These are phyloP conservation scores for Aureobasidium sp. DNA, from an alignment of 2,329 filamentous ascomycete species.

Conservation along the genomic window DNA sequence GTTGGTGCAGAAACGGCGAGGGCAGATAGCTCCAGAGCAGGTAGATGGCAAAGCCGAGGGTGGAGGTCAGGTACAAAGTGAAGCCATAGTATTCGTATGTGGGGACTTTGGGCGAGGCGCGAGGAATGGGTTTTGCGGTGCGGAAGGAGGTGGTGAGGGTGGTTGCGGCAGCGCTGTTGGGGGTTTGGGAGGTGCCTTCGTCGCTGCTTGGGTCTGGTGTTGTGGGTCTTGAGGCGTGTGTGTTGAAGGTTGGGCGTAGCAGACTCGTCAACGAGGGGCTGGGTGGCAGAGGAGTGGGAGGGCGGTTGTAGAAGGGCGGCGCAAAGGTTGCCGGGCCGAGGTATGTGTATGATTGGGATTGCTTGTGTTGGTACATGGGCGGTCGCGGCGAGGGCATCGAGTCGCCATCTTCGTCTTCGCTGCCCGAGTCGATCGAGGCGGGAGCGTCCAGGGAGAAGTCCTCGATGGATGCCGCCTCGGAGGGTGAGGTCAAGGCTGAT, in stretches of 20 bases:
- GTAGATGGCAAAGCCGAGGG: conserved; percentile 66
- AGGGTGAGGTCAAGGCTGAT: conserved; percentile 27
- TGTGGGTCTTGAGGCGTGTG: conserved; percentile 63
- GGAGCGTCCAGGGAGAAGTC: conserved; percentile 27
- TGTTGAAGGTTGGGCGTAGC: conserved; percentile 61
- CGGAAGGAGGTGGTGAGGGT: conserved; percentile 47
- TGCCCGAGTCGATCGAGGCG: conserved; percentile 16
- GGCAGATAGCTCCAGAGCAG: conserved; percentile 83
- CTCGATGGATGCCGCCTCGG: conserved; percentile 31
- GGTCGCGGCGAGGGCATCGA: conserved; percentile 24
- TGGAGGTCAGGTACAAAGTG: conserved; percentile 85
- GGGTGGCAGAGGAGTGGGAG: conserved; percentile 87
- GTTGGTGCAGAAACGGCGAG: conserved; percentile 78
- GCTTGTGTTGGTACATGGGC: conserved; percentile 34
- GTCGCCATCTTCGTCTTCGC: conserved; percentile 13
- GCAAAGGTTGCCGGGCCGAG: conserved; percentile 43
- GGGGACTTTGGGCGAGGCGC: conserved; percentile 86
- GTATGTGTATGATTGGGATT: conserved; percentile 37
- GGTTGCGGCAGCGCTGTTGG: conserved; percentile 50
- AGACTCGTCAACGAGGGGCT: conserved; percentile 89
- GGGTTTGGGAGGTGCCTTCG: conserved; percentile 41
- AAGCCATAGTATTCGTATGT: conserved; percentile 99
- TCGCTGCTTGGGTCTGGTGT: conserved; percentile 89
- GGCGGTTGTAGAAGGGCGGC: conserved; percentile 93
- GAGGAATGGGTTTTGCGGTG: conserved; percentile 58